Conservation (phyloP, 495 filamentous ascomycete species). For the Penicillium desertorum region DNA sequence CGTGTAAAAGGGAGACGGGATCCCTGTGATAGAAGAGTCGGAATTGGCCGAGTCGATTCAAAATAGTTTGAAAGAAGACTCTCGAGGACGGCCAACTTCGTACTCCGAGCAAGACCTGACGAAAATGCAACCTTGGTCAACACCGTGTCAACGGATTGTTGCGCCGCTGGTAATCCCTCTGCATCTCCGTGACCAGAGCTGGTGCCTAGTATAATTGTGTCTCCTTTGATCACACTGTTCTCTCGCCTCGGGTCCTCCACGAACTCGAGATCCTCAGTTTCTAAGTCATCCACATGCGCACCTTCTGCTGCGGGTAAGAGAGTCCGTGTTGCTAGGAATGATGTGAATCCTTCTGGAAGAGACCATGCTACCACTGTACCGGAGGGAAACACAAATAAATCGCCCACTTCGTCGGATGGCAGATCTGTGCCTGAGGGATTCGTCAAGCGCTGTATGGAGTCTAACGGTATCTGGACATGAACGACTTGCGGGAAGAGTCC, state of each 20-base stretch:
- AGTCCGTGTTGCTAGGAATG: constrained; percentile 68
- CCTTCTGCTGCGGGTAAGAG: constrained; percentile 72
- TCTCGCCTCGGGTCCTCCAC: constrained; percentile 72
- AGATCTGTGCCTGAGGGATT: constrained; percentile 60
- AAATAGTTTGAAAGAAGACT: constrained; percentile 80
- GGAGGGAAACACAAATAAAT: constrained; percentile 96
- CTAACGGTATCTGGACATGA: constrained; percentile 59
- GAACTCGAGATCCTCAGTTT: constrained; percentile 91
- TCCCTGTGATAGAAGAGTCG: constrained; percentile 65
- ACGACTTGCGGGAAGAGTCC: constrained; percentile 65
- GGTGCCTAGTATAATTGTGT: constrained; percentile 87
- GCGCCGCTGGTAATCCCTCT: constrained; percentile 17
- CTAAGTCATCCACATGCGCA: constrained; percentile 65
- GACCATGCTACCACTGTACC: constrained; percentile 94
- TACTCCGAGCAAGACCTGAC: constrained; percentile 87
- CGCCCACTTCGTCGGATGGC: constrained; percentile 65
- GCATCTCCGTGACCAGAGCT: constrained; percentile 37
- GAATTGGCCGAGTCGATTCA: constrained; percentile 76
- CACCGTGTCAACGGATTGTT: constrained; percentile 66
- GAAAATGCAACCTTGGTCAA: constrained; percentile 96
- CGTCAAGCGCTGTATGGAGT: constrained; percentile 46
- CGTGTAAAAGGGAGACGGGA: constrained; percentile 68
- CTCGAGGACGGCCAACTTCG: constrained; percentile 95
- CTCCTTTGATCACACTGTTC: constrained; percentile 77
- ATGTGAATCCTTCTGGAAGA: constrained; percentile 67